Evolutionary conservation across 441 rosid species (phyloP), one percentile per base, ranked within the genome.

Genomic region (Erodium chrysanthum): DNA sequence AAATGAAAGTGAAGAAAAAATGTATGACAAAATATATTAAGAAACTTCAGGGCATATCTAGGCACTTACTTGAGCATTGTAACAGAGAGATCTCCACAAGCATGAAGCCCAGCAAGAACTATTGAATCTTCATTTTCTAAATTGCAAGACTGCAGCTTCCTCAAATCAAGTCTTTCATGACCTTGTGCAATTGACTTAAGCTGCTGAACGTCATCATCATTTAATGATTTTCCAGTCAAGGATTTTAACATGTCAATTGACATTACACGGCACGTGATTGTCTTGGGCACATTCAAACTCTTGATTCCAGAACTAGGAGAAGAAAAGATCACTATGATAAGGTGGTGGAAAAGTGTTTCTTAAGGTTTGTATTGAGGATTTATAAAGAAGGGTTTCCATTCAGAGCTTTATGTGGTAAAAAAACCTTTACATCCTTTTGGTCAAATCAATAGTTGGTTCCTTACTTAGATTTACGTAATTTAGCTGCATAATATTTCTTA

Each of bases 81-180:
- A 68, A 88, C 92, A n/a, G 96, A 90, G 67, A 90, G 91, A 85
- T 92, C 96, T 18, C 98, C 98, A 65, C 98, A 92, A 18, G 98
- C 96, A 83, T 92, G 98, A 76, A 90, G 88, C 65, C 98, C 96
- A 68, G 98, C 89, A 73, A 92, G 94, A 74, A 90, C 83, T 69
- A 88, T 75, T 65, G 94, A 82, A 65, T 77, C 72, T 27, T 71
- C 66, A 75, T 31, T 63, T 21, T 69, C 80, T 54, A 67, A 67
- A 80, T 40, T 54, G 37, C 17, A 66, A 5, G 66, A 74, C 14
- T 75, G 73, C 64, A 75, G 70, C 70, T 71, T 70, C 52, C 60
- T 40, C 65, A 15, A 64, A 52, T 54, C 65, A 40, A 20, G 11
- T 70, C 64, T 40, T 66, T 73, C 74, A 77, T 27, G 8, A 18